A percentile compares a stretch with the other conserved stretches of the same genome.
These are phyloP conservation scores for Schizosaccharomyces pombe DNA, from an alignment of 805 yeast species.

Conservation along the genomic window ASM294v3 CU329670.1:2711501-2712000, in stretches of 20 bases:
- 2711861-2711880: constrained; percentile 91
- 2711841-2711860: constrained; percentile 71
- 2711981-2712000: constrained; percentile 59
- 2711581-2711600: constrained; percentile 71
- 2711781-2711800: constrained; percentile 82
- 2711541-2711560: constrained; percentile 60
- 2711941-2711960: constrained; percentile 81
- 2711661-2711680: constrained; percentile 72
- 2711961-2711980: constrained; percentile 80
- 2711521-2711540: constrained; percentile 55
- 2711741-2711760: constrained; percentile 91
- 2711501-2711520: constrained; percentile 49
- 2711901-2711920: constrained; percentile 87
- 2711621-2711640: constrained; percentile 64
- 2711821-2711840: constrained; percentile 75
- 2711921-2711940: constrained; percentile 79
- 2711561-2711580: constrained; percentile 74
- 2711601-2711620: constrained; percentile 92
- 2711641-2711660: constrained; percentile 76
- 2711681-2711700: constrained; percentile 54
- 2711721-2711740: constrained; percentile 81
- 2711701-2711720: constrained; percentile 70
- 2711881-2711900: constrained; percentile 94
- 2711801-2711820: constrained; percentile 57
- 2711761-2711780: constrained; percentile 83